phyloP scores from a whole-genome alignment of 495 filamentous ascomycete species.

The Neurospora terricola region DNA sequence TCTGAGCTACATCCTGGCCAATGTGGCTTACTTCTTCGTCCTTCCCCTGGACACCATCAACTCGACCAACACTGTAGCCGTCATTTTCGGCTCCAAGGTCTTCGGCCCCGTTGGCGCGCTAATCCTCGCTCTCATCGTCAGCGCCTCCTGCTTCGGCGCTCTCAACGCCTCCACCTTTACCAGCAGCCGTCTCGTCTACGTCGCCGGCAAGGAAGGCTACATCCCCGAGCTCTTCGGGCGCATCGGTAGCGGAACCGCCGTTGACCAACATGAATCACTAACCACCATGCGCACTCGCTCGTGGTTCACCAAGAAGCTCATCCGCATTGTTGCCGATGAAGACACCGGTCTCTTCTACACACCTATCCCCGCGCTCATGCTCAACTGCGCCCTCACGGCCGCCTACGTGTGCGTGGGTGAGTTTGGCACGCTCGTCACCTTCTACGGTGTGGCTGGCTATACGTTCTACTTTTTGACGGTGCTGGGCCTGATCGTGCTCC shows the following conservation, averaged over 20 bases:
- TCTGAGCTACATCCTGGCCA: conserved; percentile 78
- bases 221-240: conserved; percentile 75
- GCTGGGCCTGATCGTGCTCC: conserved; percentile 79
- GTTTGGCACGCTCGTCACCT: conserved; percentile 84
- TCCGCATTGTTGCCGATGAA: conserved; percentile 49
- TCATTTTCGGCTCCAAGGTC: conserved; percentile 83
- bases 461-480: conserved; percentile 96
- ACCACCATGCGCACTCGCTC: conserved; percentile 45
- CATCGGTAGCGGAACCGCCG: conserved; percentile 56
- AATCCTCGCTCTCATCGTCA: conserved; percentile 80
- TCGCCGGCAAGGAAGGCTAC: conserved; percentile 90
- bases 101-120: conserved; percentile 78
- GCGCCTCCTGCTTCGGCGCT: conserved; percentile 80
- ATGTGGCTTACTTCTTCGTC: conserved; percentile 88
- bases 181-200: conserved; percentile 82
- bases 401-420: conserved; percentile 78
- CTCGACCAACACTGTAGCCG: conserved; percentile 82
- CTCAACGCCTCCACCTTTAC: conserved; percentile 95
- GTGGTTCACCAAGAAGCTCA: conserved; percentile 47
- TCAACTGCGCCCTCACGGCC: conserved; percentile 64
- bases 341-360: conserved; percentile 66
- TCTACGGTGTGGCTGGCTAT: conserved; percentile 95
- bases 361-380: conserved; percentile 76
- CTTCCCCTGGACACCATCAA: conserved; percentile 74
- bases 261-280: conserved; percentile 20